Base-by-base conservation (phyloP, 805 yeast genomes). In the Millerozyma acaciae region DNA sequence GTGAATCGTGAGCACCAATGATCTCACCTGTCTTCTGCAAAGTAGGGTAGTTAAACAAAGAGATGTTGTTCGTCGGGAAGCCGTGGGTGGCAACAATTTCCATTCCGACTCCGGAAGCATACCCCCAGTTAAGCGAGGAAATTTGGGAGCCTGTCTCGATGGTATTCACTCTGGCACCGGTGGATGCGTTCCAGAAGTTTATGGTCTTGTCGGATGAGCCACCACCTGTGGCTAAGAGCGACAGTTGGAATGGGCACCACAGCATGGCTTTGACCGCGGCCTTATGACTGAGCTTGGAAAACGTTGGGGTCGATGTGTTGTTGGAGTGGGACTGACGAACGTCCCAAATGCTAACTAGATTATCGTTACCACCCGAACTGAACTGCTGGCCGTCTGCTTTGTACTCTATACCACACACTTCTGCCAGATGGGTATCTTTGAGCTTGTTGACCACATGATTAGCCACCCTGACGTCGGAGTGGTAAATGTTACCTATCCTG, bases 81-180 rank as follows among this genome's bases (percentile, higher is more conserved):
- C 97, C 98, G 51, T 93, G 96, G 5, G 97, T 83, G 6, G 96
- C 90, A 1, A 84, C 95, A 29, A 93, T 78, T 60, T 93, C 98
- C 48, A 68, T 61, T 1, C 84, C 84, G n/a, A 78, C 75, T 1
- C 83, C 82, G 30, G 73, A 61, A 4, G 84, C 73, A 42, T 76
- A 78, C 0, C 95, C 94, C 98, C 98, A 93, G 47, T 80, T 78
- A 39, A 93, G 68, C 10, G 96, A 84, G n/a, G 95, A 81, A 4
- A 93, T 93, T 58, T 93, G 98, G 0, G 96, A 82, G 5, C 90
- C 96, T 0, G 97, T 84, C 45, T 88, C 93, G 15, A 90, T 83
- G 7, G 93, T 74, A 44, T 88, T 86, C 21, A 85, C 77, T 40
- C 95, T 67, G 2, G 89, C 77, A 1, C 97, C 98, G 0, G 94